Base-by-base conservation (phyloP, 2,329 filamentous ascomycete species). In the Pseudonectria foliicola region DNA sequence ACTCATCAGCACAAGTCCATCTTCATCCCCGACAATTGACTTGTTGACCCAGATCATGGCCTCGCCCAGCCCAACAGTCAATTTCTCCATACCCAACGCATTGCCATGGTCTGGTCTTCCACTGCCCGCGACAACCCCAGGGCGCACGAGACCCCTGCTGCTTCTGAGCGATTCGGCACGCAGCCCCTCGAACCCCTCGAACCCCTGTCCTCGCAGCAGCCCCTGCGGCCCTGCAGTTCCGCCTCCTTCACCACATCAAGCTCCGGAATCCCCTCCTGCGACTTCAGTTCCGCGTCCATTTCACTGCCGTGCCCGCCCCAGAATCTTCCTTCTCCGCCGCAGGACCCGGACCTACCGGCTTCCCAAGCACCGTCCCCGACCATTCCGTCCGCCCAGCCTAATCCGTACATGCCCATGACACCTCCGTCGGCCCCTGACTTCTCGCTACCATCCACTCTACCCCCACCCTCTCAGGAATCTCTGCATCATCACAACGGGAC, bases 1-100 rank as follows among this genome's bases (percentile, higher is more conserved):
- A 92, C 87, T 24, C 89, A 95, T 62, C 75, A 80, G 32, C 77
- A 87, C 56, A 85, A 82, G 54, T 69, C 78, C 42, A 82, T 96
- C 33, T 95, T 95, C 57, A 50, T 64, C 25, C 88, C 85, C 54
- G 73, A 76, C 35, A 56, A 61, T 47, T 63, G 57, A 63, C 45
- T 54, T 44, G 42, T 42, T 42, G 35, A 45, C 48, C 49, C 52
- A 48, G 50, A 49, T 42, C 50, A 50, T 44, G 49, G 50, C 47
- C 33, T 38, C 38, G 36, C 34, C 33, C 43, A 39, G 38, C 35
- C 40, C 29, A 29, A 37, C 29, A 40, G 40, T 33, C 44, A 34
- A 6, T 8, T 21, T 29, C 36, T 44, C 21, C 44, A 51, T 38
- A 50, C 46, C 35, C 49, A 54, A 37, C 61, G 55, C 44, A 55